Percentiles rank a stretch among this genome's conserved stretches.
These are phyloP conservation scores for Selaginella tamariscina DNA, from an alignment of 75 land plant genomes.

Conservation along the genomic window DNA sequence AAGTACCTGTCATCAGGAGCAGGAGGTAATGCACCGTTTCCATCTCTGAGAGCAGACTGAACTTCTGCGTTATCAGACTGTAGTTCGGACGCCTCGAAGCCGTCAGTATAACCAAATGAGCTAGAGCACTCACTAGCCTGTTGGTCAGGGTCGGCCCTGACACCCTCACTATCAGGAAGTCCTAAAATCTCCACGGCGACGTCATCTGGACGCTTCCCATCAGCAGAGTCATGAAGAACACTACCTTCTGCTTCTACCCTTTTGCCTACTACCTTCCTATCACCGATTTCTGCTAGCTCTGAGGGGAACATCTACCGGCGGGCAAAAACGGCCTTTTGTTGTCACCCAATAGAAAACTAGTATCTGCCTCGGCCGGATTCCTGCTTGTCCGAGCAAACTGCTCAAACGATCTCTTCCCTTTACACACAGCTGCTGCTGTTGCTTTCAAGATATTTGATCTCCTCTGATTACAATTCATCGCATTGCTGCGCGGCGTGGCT, in stretches of 20 bases:
- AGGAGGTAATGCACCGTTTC: slow-evolving; percentile 22
- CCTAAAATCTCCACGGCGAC: slow-evolving; percentile 9
- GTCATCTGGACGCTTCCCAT: background rate
- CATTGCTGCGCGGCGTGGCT: slow-evolving; percentile 21
- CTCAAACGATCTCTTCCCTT: slow-evolving; percentile 22
- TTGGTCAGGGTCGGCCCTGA: slow-evolving; percentile 15
- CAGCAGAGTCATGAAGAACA: background rate
- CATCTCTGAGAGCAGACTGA: slow-evolving; percentile 27
- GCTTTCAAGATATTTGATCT: slow-evolving; percentile 31
- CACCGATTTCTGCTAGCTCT: background rate
- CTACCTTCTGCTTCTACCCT: background rate
- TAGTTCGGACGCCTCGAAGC: background rate
- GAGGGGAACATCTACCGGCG: background rate
- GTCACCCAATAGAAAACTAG: background rate
- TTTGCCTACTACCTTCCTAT: background rate
- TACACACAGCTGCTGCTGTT: slow-evolving; percentile 18
- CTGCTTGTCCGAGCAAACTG: background rate
- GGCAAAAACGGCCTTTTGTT: background rate
- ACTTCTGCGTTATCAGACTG: slow-evolving; percentile 17
- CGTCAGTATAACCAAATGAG: slow-evolving; percentile 28
- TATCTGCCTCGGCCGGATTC: background rate
- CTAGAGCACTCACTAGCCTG: slow-evolving; percentile 40
- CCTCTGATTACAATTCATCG: slow-evolving; percentile 26
- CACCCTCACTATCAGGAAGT: slow-evolving; percentile 16
- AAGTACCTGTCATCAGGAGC: slow-evolving; percentile 17